These are phyloP conservation scores for Penicillium crystallinum DNA, from an alignment of 495 filamentous ascomycete genomes.

Conservation along the genomic window DNA sequence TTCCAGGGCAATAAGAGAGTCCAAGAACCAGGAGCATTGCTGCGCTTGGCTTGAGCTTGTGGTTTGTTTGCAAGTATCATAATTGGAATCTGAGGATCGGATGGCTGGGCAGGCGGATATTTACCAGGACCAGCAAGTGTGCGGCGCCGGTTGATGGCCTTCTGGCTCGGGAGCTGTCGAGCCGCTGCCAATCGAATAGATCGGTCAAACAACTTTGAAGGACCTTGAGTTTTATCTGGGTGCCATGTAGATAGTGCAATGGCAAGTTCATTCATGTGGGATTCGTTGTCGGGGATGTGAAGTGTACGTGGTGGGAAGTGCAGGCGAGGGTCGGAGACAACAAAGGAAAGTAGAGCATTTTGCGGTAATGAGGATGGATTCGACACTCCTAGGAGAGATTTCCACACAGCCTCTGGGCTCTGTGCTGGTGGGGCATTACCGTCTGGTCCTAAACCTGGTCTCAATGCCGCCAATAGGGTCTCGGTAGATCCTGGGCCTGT, in stretches of 20 bases:
- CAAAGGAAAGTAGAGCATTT: slow-evolving; percentile 68
- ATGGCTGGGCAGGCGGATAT: slow-evolving; percentile 50
- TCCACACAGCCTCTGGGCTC: slow-evolving; percentile 54
- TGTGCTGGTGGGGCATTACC: slow-evolving; percentile 23
- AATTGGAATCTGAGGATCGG: slow-evolving; percentile 80
- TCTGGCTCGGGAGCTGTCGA: slow-evolving; percentile 70
- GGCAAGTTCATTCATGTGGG: slow-evolving; percentile 46
- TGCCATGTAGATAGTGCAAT: slow-evolving; percentile 65
- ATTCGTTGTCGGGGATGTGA: slow-evolving; percentile 28
- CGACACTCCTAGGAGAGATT: slow-evolving; percentile 60
- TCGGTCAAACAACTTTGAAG: slow-evolving; percentile 64
- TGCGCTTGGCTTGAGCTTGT: slow-evolving; percentile 26
- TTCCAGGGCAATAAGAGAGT: slow-evolving; percentile 89
- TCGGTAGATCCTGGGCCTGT: slow-evolving; percentile 81
- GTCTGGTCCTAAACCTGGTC: slow-evolving; percentile 41
- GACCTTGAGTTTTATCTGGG: slow-evolving; percentile 51
- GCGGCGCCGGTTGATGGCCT: slow-evolving; percentile 82
- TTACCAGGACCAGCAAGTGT: slow-evolving; percentile 58
- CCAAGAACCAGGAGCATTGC: slow-evolving; percentile 65
- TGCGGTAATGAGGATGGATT: slow-evolving; percentile 72
- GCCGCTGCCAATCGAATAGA: slow-evolving; percentile 55
- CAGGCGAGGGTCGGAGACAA: slow-evolving; percentile 73
- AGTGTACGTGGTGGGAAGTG: slow-evolving; percentile 54
- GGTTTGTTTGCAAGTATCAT: slow-evolving; percentile 60
- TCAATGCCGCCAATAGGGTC: slow-evolving; percentile 65